Evolutionary conservation across 2,329 filamentous ascomycete genomes (phyloP).

Genomic region (Fusarium concolor): DNA sequence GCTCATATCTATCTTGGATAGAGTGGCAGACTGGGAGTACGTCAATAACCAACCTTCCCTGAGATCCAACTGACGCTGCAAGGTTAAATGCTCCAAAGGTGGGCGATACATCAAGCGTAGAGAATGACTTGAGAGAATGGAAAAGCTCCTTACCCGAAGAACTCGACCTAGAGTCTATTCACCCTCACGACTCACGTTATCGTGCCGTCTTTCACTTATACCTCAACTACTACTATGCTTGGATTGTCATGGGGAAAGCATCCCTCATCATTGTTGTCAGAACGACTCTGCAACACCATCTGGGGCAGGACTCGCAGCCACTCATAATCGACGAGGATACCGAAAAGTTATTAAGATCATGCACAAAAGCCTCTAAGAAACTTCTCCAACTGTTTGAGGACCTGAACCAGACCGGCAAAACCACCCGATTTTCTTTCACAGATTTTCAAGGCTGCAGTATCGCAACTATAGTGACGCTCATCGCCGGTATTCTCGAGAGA

Average conservation of each 20-base stretch:
- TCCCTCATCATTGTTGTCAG: neutral
- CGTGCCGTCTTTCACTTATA: conserved; percentile 1
- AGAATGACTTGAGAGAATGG: neutral
- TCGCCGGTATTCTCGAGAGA: neutral
- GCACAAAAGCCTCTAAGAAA: conserved; percentile 1
- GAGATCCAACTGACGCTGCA: neutral
- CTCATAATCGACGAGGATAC: neutral
- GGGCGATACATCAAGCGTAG: neutral
- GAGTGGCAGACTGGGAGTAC: neutral
- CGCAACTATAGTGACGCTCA: neutral
- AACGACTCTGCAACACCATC: neutral
- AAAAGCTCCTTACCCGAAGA: neutral
- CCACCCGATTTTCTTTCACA: neutral
- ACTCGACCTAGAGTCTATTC: neutral
- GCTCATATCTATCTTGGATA: neutral
- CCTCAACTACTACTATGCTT: neutral
- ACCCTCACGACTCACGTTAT: neutral
- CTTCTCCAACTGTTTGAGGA: neutral
- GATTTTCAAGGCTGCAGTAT: conserved; percentile 8
- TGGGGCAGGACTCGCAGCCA: neutral
- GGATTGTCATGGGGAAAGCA: neutral
- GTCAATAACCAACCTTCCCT: fast-evolving
- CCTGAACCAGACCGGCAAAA: neutral
- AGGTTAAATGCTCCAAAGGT: no score
- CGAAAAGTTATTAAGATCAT: conserved; percentile 1